Percentiles rank a stretch among this genome's conserved stretches.
Conservation (phyloP, 306 rosid genomes). For the Quercus mongolica region DNA sequence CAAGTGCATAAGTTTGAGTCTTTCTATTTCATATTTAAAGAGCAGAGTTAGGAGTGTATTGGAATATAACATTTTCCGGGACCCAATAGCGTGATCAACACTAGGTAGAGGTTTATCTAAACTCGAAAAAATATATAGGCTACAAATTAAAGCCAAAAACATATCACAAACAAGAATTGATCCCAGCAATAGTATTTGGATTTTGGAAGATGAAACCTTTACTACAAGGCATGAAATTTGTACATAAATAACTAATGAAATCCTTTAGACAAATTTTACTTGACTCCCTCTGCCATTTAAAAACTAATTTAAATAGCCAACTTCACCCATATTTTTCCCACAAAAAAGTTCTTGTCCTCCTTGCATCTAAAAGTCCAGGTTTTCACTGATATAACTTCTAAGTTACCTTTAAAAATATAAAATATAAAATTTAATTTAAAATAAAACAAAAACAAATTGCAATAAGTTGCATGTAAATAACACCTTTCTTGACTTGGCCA, state of each 20-base stretch:
- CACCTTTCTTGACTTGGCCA: slow-evolving; percentile 54
- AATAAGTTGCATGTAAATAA: background rate
- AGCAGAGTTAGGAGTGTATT: background rate
- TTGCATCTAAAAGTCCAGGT: no score
- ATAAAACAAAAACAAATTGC: background rate
- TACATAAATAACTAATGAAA: background rate
- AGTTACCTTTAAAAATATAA: background rate
- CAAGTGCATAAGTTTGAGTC: background rate
- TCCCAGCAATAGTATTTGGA: background rate
- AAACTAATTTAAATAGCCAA: background rate
- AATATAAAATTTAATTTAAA: no score
- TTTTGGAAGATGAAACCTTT: background rate
- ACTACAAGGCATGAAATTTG: background rate
- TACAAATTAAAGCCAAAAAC: background rate
- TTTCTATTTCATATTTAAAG: background rate
- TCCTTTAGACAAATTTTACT: background rate
- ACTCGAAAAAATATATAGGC: background rate
- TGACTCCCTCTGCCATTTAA: background rate
- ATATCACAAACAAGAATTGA: background rate
- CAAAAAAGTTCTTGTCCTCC: no score
- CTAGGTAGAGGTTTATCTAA: background rate
- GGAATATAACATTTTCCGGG: background rate
- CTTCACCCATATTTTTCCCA: no score
- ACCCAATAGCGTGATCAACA: background rate
- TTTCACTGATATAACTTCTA: no score